Evolutionary conservation across 179 eudicot species (phyloP).

Genomic region (Camellia oleifera): DNA sequence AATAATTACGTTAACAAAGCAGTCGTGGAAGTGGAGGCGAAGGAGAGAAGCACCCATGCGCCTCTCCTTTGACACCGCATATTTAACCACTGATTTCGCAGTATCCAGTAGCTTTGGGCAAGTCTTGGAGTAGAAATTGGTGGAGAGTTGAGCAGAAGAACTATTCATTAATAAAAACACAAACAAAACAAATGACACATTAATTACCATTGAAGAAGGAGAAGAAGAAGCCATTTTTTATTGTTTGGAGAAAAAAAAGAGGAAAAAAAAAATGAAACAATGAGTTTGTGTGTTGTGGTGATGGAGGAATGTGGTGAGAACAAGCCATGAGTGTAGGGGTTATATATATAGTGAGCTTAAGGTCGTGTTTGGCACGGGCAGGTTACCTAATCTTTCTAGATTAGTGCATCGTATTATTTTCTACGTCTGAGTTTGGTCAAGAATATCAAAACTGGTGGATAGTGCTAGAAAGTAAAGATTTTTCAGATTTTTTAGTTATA

Average conservation of each 20-base stretch:
- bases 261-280: too few relatives aligned
- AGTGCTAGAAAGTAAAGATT: too few relatives aligned
- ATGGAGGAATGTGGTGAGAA: conserved; percentile 3
- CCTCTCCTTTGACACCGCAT: conserved; percentile 17
- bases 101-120: conserved; percentile 10
- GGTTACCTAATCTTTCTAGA: conserved; percentile 10
- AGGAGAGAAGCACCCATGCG: conserved; percentile 23
- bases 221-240: conserved; percentile 18
- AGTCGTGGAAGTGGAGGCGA: conserved; percentile 19
- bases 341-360: conserved; percentile 8
- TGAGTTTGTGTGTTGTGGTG: not conserved
- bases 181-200: not conserved
- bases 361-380: not conserved
- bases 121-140: conserved; percentile 15
- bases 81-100: not conserved
- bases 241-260: too few relatives aligned
- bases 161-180: not conserved
- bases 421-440: not conserved
- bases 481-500: too few relatives aligned
- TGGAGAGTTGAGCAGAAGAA: conserved; percentile 20
- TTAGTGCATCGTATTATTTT: conserved; percentile 5
- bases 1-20: conserved; percentile 16
- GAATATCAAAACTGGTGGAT: too few relatives aligned
- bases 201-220: not conserved
- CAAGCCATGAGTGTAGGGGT: not conserved